phyloP scores from a whole-genome alignment of 768 basidiomycete genomes.

The Tephrocybe sp. region DNA sequence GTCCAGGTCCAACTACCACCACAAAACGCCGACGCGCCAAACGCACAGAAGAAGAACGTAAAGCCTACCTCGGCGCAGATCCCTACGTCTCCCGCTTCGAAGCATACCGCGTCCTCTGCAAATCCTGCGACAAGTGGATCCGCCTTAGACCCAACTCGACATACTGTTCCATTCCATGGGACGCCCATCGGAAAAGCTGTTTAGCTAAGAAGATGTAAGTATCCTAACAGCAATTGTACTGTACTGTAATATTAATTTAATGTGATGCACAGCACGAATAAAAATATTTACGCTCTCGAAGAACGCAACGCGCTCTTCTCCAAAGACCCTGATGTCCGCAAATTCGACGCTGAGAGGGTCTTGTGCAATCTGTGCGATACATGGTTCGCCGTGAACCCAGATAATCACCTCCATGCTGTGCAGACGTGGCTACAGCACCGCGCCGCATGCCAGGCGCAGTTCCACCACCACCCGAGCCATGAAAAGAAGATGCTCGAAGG shows the following conservation, averaged over 20 bases:
- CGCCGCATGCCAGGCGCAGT: slow-evolving; percentile 44
- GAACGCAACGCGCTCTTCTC: slow-evolving; percentile 57
- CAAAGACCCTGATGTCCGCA: slow-evolving; percentile 69
- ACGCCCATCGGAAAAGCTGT: slow-evolving; percentile 81
- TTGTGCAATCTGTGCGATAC: slow-evolving; percentile 66
- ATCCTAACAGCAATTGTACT: neutral
- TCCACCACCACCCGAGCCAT: neutral
- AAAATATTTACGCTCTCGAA: slow-evolving; percentile 57
- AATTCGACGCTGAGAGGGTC: slow-evolving; percentile 71
- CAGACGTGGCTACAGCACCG: slow-evolving; percentile 68
- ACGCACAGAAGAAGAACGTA: slow-evolving; percentile 74
- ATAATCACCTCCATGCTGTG: slow-evolving; percentile 59
- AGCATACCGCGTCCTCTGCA: slow-evolving; percentile 76
- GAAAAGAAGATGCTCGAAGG: too few species aligned
- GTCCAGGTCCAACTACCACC: slow-evolving; percentile 34
- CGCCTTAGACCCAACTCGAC: slow-evolving; percentile 83
- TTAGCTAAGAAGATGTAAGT: slow-evolving; percentile 74
- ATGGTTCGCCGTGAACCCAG: slow-evolving; percentile 61
- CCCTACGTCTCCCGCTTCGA: slow-evolving; percentile 81
- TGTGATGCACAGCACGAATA: slow-evolving; percentile 27
- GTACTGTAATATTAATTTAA: slow-evolving; percentile 9
- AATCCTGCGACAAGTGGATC: slow-evolving; percentile 83
- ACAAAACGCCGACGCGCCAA: slow-evolving; percentile 68
- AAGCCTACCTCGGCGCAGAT: slow-evolving; percentile 65
- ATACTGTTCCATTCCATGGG: slow-evolving; percentile 87